Evolutionary conservation across 2,329 filamentous ascomycete species (phyloP).

Genomic region (Ascochyta viciae-villosae): DNA sequence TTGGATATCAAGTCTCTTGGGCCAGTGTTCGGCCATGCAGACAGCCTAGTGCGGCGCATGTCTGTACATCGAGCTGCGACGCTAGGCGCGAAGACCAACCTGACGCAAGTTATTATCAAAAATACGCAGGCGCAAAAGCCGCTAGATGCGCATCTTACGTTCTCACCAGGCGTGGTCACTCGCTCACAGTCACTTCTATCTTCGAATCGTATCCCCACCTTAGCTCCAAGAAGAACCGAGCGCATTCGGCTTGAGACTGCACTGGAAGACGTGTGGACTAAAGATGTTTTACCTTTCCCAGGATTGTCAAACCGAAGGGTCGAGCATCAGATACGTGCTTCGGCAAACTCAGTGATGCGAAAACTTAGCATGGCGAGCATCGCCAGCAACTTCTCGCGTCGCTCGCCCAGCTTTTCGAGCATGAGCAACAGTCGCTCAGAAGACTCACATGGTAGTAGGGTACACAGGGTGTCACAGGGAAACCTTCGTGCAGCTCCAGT

Average conservation of each 20-base stretch:
- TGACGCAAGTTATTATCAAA: slow-evolving; percentile 82
- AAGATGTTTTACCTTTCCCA: slow-evolving; percentile 79
- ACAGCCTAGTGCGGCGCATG: slow-evolving; percentile 68
- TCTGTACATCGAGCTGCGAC: slow-evolving; percentile 83
- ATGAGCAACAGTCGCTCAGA: slow-evolving; percentile 48
- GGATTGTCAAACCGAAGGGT: slow-evolving; percentile 73
- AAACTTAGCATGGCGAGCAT: slow-evolving; percentile 86
- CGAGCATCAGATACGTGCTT: slow-evolving; percentile 77
- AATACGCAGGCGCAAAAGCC: slow-evolving; percentile 78
- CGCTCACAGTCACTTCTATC: slow-evolving; percentile 81
- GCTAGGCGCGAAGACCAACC: slow-evolving; percentile 69
- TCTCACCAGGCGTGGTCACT: slow-evolving; percentile 65
- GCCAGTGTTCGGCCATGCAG: slow-evolving; percentile 75
- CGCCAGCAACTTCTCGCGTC: slow-evolving; percentile 75
- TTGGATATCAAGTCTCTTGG: slow-evolving; percentile 78
- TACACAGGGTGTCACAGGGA: slow-evolving; percentile 36
- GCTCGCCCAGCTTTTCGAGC: slow-evolving; percentile 66
- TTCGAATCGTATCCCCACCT: slow-evolving; percentile 70
- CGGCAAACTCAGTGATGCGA: slow-evolving; percentile 86
- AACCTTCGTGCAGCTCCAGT: slow-evolving; percentile 34
- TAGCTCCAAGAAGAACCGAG: slow-evolving; percentile 77
- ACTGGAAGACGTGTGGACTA: slow-evolving; percentile 83
- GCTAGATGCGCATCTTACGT: slow-evolving; percentile 53
- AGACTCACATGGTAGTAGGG: slow-evolving; percentile 41
- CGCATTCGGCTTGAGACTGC: slow-evolving; percentile 77